Evolutionary conservation across 140 eudicot species (phyloP), one percentile per base, ranked within the genome.

Genomic region (Oenanthe javanica): DNA sequence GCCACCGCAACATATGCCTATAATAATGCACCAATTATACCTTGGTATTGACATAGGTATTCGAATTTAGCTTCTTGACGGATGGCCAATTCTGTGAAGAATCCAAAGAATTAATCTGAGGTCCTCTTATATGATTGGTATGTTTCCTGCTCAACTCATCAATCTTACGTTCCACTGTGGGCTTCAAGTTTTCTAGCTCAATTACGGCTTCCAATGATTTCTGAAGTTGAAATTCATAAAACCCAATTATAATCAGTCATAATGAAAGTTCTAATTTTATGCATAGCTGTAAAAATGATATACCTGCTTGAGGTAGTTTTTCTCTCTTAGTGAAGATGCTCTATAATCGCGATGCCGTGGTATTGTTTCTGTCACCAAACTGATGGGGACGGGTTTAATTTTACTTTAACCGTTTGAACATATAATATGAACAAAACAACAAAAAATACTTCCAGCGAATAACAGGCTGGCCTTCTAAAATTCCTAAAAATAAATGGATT

Each of bases 351-450:
- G 90, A 86, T 95, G 99, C 79, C 84, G 80, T 67, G 99, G 99
- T 81, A 95, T 95, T 72, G 99, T 95, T 88, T 95, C 99, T 5
- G 90, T 80, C 75, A 91, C 97, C 99, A 95, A 85, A 87, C 99
- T 95, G 77, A 77, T 87, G 51, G 61, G 79, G 77, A 82, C 73
- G 78, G 82, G 72, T 47, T 72, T 70, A 27, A 64, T 69, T 81
- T 83, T 31, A 61, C 48, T 77, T 83, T 64, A 43, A 66, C 51
- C 31, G 38, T 48, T 77, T 0, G 42, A 54, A 73, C 83, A 75
- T 63, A 43, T 31, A 31, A 13, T 75, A 69, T 71, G 19, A 55
- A n/a, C 4, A 55, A 23, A 57, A 80, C 36, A 31, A 31, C 36
- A 31, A 31, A 31, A n/a, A 36, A 82, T 59, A 15, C 55, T 38